phyloP scores from a whole-genome alignment of 192 early-diverging fungal species.

The Linnemannia elongata region DNA sequence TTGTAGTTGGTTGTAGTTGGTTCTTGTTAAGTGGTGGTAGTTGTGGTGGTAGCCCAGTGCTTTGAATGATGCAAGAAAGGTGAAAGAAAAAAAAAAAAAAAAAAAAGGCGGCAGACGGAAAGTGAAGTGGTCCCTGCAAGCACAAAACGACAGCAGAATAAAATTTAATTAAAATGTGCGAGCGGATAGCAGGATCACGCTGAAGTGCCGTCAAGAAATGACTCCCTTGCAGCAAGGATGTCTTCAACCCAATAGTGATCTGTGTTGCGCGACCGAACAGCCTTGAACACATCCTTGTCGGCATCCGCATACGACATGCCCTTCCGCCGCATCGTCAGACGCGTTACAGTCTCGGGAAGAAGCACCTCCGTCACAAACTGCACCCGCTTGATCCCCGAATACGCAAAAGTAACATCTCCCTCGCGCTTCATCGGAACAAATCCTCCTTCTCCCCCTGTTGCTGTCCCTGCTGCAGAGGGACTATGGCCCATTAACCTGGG shows the following conservation, averaged over 20 bases:
- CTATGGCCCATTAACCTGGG: neutral
- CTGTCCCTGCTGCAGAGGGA: neutral
- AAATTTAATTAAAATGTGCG: neutral
- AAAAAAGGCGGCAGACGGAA: neutral
- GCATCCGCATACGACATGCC: constrained; percentile 25
- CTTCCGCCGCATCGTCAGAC: constrained; percentile 37
- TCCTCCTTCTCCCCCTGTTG: neutral
- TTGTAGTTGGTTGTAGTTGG: neutral
- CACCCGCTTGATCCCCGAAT: constrained; percentile 30
- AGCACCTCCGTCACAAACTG: constrained; percentile 49
- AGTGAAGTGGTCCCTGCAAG: neutral
- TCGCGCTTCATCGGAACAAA: constrained; percentile 24
- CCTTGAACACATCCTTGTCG: constrained; percentile 14
- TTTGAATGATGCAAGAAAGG: neutral
- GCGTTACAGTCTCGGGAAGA: constrained; percentile 40
- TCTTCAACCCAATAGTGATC: constrained; percentile 51
- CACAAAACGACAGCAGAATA: neutral
- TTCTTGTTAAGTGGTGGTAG: no score
- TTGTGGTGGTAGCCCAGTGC: neutral
- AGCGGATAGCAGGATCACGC: neutral
- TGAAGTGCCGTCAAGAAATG: constrained; percentile 30
- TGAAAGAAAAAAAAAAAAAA: neutral
- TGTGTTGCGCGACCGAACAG: constrained; percentile 10
- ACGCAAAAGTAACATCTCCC: constrained; percentile 23
- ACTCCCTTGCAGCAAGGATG: constrained; percentile 45